Conservation (phyloP, 257 asterid genomes). For the Nicotiana obtusifolia region DNA sequence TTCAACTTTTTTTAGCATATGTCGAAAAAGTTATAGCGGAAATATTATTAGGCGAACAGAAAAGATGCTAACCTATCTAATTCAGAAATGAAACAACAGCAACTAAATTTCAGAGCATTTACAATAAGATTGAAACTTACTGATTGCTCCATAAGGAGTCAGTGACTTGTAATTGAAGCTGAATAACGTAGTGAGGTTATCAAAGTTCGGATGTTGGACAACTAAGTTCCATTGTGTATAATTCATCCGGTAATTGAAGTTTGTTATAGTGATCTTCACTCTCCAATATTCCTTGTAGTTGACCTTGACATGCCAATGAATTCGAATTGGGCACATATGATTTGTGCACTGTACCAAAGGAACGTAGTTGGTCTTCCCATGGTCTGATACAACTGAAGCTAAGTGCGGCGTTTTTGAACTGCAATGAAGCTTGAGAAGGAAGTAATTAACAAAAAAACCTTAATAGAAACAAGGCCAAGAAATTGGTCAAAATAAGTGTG, state of each 20-base stretch:
- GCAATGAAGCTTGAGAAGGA: constrained; percentile 12
- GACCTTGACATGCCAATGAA: constrained; percentile 84
- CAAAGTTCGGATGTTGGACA: constrained; percentile 87
- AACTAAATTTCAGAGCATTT: not conserved
- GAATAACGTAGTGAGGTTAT: constrained; percentile 75
- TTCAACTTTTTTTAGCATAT: not conserved
- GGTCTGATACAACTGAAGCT: constrained; percentile 66
- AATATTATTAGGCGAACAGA: not conserved
- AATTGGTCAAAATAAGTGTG: not conserved
- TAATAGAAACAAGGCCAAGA: not conserved
- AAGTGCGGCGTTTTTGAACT: constrained; percentile 66
- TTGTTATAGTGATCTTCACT: constrained; percentile 72
- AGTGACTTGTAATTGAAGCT: constrained; percentile 81
- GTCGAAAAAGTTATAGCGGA: not conserved
- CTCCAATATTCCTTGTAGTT: constrained; percentile 88
- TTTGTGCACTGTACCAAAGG: constrained; percentile 83
- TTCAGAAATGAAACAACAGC: not conserved
- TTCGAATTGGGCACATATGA: constrained; percentile 87
- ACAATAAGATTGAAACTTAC: constrained; percentile 36
- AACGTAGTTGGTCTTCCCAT: constrained; percentile 38
- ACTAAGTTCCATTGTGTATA: constrained; percentile 79
- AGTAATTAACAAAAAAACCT: not conserved
- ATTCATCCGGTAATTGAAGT: constrained; percentile 77
- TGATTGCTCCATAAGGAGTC: constrained; percentile 58
- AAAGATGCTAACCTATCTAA: not conserved